Conservation (phyloP, 176 grass and related monocot genomes). For the Bothriochloa decipiens region DNA sequence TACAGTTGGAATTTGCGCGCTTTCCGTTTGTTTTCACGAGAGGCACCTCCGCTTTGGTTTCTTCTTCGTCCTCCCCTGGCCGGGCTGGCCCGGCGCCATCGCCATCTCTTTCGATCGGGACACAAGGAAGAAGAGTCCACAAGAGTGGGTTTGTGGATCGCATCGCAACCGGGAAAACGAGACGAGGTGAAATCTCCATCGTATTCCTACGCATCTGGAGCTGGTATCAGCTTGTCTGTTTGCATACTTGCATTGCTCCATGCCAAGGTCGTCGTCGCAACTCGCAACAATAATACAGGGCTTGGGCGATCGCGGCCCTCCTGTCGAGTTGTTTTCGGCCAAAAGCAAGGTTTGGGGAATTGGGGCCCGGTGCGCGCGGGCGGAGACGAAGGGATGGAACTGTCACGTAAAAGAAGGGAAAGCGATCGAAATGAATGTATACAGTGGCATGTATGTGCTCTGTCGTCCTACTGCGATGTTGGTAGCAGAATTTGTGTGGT, state of each 20-base stretch:
- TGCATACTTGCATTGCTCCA: too few relatives aligned
- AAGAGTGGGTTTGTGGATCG: too few relatives aligned
- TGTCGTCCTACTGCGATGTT: too few relatives aligned
- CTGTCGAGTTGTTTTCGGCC: not conserved
- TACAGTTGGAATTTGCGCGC: not conserved
- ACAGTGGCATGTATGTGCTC: too few relatives aligned
- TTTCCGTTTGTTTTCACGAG: constrained; percentile 46
- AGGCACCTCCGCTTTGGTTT: constrained; percentile 37
- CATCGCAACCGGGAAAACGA: too few relatives aligned
- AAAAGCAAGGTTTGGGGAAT: not conserved
- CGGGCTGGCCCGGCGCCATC: not conserved
- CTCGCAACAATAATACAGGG: not conserved
- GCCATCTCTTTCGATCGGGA: constrained; percentile 4
- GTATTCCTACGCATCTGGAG: not conserved
- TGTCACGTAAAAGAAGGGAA: constrained; percentile 4
- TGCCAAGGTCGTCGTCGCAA: too few relatives aligned
- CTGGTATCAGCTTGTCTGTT: not conserved
- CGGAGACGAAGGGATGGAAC: not conserved
- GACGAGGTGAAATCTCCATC: not conserved
- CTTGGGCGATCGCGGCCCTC: not conserved
- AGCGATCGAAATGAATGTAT: not conserved
- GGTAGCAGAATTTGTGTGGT: too few relatives aligned
- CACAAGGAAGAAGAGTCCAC: too few relatives aligned
- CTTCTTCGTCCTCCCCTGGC: not conserved
- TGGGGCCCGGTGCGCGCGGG: not conserved